These are phyloP conservation scores for Colletotrichum australisinense DNA, from an alignment of 2,329 filamentous ascomycete species.

Conservation along the genomic window DNA sequence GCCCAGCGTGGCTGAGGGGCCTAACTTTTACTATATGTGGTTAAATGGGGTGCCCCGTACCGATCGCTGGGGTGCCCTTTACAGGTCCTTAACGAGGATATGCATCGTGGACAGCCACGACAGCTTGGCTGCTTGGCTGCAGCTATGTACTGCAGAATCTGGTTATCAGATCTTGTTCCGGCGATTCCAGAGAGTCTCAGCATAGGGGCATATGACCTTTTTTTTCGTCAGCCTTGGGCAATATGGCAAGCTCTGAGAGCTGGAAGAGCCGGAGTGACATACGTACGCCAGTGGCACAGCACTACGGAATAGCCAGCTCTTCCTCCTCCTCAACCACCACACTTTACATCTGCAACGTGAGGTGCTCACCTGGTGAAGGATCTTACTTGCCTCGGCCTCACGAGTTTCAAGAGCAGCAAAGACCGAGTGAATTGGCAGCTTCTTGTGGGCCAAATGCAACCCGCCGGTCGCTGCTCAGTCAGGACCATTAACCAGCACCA, in stretches of 20 bases:
- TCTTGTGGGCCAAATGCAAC: constrained; percentile 1
- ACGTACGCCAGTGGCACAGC: neutral
- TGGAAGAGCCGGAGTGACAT: neutral
- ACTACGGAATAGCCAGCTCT: neutral
- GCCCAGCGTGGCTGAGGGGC: no score
- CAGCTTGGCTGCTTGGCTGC: constrained; percentile 4
- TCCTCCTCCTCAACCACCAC: neutral
- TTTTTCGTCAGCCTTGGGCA: neutral
- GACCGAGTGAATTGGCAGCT: neutral
- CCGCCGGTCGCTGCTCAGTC: neutral
- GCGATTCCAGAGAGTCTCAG: neutral
- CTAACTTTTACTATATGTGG: no score
- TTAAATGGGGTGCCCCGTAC: no score
- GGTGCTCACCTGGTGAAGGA: neutral
- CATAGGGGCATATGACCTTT: neutral
- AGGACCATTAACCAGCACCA: constrained; percentile 8
- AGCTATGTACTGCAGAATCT: neutral
- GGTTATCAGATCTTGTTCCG: neutral
- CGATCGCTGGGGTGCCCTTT: no score
- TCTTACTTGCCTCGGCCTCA: constrained; percentile 17
- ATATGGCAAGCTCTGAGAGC: neutral
- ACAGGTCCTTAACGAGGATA: neutral
- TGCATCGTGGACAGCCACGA: neutral
- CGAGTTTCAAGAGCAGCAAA: neutral
- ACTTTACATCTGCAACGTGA: neutral